Conservation (phyloP, 2,329 filamentous ascomycete species). For the Fusarium anguioides region DNA sequence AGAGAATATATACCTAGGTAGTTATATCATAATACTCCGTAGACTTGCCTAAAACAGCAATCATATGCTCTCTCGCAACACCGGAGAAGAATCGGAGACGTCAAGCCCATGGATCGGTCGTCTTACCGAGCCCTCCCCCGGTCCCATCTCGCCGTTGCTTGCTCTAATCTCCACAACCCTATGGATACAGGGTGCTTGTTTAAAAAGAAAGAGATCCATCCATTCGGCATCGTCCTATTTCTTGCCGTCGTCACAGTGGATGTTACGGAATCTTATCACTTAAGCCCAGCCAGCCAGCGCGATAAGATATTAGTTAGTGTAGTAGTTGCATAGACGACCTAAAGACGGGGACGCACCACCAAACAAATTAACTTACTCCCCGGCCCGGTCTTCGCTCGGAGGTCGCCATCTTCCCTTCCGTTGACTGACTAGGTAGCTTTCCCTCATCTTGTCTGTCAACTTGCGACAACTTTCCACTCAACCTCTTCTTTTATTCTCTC, state of each 20-base stretch:
- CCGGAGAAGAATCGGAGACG: conserved; percentile 36
- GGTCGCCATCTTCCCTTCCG: conserved; percentile 40
- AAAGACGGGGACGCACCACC: conserved; percentile 29
- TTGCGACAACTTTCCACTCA: conserved; percentile 28
- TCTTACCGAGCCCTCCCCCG: conserved; percentile 34
- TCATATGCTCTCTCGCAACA: not conserved
- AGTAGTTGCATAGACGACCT: no score
- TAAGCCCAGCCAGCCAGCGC: conserved; percentile 33
- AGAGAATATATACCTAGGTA: conserved; percentile 1
- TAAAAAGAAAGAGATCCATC: conserved; percentile 3
- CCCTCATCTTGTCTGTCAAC: conserved; percentile 5
- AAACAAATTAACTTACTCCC: conserved; percentile 46
- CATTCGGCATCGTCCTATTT: conserved; percentile 22
- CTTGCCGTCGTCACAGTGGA: conserved; percentile 5
- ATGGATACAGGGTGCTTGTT: conserved; percentile 8
- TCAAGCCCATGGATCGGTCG: conserved; percentile 11
- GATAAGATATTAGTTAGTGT: conserved; percentile 36
- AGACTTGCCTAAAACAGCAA: conserved; percentile 30
- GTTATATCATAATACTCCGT: no score
- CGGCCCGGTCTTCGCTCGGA: conserved; percentile 45
- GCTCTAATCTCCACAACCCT: conserved; percentile 26
- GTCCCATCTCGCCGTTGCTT: conserved; percentile 19
- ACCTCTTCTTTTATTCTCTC: conserved; percentile 15
- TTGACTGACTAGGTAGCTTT: conserved; percentile 14
- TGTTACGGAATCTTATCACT: conserved; percentile 35